phyloP scores from a whole-genome alignment of 345 rosid species.

The Moricandia moricandioides region DNA sequence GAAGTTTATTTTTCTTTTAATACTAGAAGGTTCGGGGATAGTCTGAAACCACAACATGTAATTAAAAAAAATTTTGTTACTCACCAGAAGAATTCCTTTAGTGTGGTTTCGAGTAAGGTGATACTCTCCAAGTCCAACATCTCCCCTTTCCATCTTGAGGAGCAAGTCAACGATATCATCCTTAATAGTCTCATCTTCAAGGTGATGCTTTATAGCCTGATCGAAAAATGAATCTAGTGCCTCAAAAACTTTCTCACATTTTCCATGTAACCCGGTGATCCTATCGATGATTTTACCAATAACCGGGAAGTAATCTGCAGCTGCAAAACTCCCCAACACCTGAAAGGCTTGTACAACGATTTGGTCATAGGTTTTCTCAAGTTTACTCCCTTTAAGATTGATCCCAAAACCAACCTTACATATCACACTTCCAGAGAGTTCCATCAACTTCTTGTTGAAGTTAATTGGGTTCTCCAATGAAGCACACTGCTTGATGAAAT shows the following conservation, averaged over 20 bases:
- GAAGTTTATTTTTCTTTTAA: no score
- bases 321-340: conserved; percentile 31
- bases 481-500: conserved; percentile 25
- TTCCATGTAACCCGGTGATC: conserved; percentile 32
- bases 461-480: conserved; percentile 18
- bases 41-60: no score
- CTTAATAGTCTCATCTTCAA: no score
- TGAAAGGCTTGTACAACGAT: conserved; percentile 27
- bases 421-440: conserved; percentile 21
- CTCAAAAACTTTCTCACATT: conserved; percentile 1
- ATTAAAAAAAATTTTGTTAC: no score
- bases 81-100: no score
- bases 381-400: conserved; percentile 32
- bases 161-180: no score
- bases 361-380: conserved; percentile 25
- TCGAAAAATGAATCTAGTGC: conserved; percentile 41
- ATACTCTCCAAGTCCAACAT: no score
- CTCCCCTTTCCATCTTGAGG: no score
- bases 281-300: conserved; percentile 42
- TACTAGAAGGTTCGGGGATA: no score
- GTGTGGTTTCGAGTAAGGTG: no score
- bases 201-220: conserved; percentile 23
- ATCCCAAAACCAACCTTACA: conserved; percentile 38
- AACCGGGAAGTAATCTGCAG: conserved; percentile 38
- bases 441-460: conserved; percentile 23